Conservation (phyloP, 495 filamentous ascomycete genomes). For the Aspergillus olivimuriae region DNA sequence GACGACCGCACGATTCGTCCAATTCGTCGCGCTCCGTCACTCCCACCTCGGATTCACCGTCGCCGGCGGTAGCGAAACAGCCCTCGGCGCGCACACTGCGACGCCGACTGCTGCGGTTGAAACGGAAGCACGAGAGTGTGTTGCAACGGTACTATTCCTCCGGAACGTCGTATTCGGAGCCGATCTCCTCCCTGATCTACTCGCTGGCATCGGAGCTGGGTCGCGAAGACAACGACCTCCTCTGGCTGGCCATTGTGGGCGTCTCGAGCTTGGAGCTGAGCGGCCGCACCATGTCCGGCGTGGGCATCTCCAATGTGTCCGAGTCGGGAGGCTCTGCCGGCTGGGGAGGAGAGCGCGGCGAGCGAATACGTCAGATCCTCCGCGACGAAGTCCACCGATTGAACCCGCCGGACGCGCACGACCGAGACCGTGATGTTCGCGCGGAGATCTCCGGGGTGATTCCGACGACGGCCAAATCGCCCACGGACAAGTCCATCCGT, state of each 20-base stretch:
- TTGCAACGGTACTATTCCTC: constrained; percentile 75
- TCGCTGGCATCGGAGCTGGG: constrained; percentile 91
- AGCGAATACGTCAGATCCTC: constrained; percentile 74
- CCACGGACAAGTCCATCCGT: constrained; percentile 87
- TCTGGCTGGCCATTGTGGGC: constrained; percentile 92
- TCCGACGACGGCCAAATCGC: constrained; percentile 78
- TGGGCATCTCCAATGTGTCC: constrained; percentile 60
- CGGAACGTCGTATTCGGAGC: constrained; percentile 88
- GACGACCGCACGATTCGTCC: constrained; percentile 31
- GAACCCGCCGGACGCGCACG: constrained; percentile 71
- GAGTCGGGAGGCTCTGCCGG: constrained; percentile 57
- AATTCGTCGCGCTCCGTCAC: constrained; percentile 42
- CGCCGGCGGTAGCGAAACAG: constrained; percentile 51
- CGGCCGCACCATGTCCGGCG: constrained; percentile 73
- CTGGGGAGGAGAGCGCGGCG: constrained; percentile 78
- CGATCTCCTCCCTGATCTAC: constrained; percentile 88
- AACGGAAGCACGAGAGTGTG: constrained; percentile 65
- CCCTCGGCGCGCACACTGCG: constrained; percentile 66
- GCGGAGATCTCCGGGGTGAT: constrained; percentile 68
- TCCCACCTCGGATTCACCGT: constrained; percentile 44
- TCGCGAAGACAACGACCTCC: constrained; percentile 90
- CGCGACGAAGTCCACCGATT: constrained; percentile 92
- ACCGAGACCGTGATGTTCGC: constrained; percentile 45
- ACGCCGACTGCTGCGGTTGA: constrained; percentile 63
- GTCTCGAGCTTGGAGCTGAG: constrained; percentile 88